Percentiles rank a stretch among this genome's conserved stretches.
These are phyloP conservation scores for Penicillium herquei DNA, from an alignment of 495 filamentous ascomycete species.

Conservation along the genomic window DNA sequence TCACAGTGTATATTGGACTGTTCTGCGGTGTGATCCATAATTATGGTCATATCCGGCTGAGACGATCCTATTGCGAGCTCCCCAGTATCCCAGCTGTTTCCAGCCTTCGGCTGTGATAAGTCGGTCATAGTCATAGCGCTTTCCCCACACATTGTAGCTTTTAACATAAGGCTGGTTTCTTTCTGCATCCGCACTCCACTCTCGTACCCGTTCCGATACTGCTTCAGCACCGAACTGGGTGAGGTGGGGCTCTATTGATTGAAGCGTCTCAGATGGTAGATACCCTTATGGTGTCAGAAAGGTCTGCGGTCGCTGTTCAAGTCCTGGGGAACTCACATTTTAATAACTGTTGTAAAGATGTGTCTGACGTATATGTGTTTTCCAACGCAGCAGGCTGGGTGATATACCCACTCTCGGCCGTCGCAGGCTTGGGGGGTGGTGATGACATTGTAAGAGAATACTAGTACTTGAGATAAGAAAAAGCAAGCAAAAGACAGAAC, in stretches of 20 bases:
- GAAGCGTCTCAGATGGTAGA: slow-evolving; percentile 20
- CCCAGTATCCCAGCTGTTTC: slow-evolving; percentile 40
- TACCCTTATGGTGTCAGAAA: slow-evolving; percentile 26
- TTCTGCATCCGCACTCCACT: slow-evolving; percentile 39
- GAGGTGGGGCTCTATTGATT: slow-evolving; percentile 22
- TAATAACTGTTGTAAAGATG: slow-evolving; percentile 24
- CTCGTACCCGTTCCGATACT: slow-evolving; percentile 28
- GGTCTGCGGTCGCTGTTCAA: no score
- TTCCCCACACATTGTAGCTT: slow-evolving; percentile 38
- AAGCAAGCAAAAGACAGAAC: no score
- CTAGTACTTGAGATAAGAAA: no score
- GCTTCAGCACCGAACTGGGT: slow-evolving; percentile 32
- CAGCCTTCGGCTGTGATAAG: slow-evolving; percentile 44
- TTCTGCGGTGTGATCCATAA: slow-evolving; percentile 36
- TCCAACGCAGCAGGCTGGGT: slow-evolving; percentile 26
- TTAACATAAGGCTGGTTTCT: slow-evolving; percentile 38
- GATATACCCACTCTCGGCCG: slow-evolving; percentile 33
- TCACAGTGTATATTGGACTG: slow-evolving; percentile 24
- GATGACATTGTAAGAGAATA: slow-evolving; percentile 39
- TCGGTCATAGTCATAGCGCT: slow-evolving; percentile 37
- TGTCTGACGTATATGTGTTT: slow-evolving; percentile 36
- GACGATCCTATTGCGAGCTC: slow-evolving; percentile 34
- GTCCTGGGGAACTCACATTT: slow-evolving; percentile 18
- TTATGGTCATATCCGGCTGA: slow-evolving; percentile 37
- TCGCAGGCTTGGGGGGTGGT: slow-evolving; percentile 29